Conservation (phyloP, 139 green algal species). For the Astrephomene gubernaculifera region DNA sequence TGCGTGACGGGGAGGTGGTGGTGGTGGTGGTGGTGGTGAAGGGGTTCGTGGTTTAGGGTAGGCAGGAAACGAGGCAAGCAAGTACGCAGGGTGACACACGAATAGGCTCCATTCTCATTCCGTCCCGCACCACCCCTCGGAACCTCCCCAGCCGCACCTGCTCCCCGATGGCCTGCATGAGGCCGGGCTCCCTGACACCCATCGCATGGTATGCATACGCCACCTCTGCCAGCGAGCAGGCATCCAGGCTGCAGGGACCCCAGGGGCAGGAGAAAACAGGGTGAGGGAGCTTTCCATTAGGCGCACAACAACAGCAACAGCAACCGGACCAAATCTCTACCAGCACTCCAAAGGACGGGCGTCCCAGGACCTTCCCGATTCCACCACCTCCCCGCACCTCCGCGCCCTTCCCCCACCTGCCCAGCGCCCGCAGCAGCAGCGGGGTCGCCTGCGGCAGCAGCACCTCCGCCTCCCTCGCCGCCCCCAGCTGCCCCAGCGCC, state of each 20-base stretch:
- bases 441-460: not conserved
- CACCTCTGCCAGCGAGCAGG: not conserved
- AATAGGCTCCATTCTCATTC: no score
- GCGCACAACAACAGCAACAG: not conserved
- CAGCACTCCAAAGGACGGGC: not conserved
- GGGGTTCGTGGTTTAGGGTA: not conserved
- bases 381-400: not conserved
- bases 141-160: not conserved
- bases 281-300: no score
- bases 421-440: not conserved
- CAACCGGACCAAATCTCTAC: not conserved
- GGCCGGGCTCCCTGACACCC: not conserved
- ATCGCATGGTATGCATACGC: not conserved
- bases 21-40: not conserved
- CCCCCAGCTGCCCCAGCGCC: not conserved
- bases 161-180: not conserved
- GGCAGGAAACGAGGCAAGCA: not conserved
- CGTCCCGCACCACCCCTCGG: not conserved
- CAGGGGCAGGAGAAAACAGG: not conserved
- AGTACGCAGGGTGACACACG: no score
- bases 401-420: not conserved
- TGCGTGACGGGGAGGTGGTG: no score
- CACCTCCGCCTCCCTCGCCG: not conserved
- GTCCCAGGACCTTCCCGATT: not conserved
- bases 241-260: conserved; percentile 20